Conservation (phyloP, 768 basidiomycete genomes). For the Pulveroboletus sp. region DNA sequence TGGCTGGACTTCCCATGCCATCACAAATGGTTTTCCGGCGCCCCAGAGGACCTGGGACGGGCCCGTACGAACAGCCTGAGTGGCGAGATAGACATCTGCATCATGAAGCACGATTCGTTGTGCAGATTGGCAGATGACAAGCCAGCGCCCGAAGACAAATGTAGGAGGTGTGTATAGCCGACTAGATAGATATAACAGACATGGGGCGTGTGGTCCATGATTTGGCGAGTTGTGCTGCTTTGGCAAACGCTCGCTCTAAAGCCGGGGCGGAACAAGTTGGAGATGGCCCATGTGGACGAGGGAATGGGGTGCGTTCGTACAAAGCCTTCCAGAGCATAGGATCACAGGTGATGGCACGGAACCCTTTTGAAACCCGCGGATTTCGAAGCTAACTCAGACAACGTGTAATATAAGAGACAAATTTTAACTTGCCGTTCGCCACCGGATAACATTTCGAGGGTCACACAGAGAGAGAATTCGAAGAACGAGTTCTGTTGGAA, state of each 20-base stretch:
- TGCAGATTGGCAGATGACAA: neutral
- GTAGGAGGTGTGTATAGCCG: too few relatives aligned
- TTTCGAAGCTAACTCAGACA: neutral
- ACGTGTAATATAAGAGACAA: too few relatives aligned
- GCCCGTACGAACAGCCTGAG: neutral
- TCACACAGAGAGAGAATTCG: neutral
- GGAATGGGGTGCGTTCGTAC: neutral
- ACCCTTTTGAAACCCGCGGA: constrained; percentile 7
- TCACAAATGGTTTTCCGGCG: fast-evolving
- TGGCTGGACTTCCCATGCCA: neutral
- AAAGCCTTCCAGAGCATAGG: neutral
- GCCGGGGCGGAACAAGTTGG: neutral
- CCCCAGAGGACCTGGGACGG: neutral
- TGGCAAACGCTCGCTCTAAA: constrained; percentile 2
- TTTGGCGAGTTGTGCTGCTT: neutral
- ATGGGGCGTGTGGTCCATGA: constrained; percentile 6
- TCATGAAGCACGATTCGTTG: constrained; percentile 2
- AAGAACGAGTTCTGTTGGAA: too few relatives aligned
- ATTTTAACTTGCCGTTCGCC: neutral
- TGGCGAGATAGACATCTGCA: neutral
- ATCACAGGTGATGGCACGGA: neutral
- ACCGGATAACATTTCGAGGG: constrained; percentile 1
- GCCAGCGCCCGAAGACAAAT: constrained; percentile 2
- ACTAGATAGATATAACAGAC: neutral
- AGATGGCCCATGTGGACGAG: neutral